Evolutionary conservation across 345 rosid genomes (phyloP).

Genomic region (Laguncularia racemosa): DNA sequence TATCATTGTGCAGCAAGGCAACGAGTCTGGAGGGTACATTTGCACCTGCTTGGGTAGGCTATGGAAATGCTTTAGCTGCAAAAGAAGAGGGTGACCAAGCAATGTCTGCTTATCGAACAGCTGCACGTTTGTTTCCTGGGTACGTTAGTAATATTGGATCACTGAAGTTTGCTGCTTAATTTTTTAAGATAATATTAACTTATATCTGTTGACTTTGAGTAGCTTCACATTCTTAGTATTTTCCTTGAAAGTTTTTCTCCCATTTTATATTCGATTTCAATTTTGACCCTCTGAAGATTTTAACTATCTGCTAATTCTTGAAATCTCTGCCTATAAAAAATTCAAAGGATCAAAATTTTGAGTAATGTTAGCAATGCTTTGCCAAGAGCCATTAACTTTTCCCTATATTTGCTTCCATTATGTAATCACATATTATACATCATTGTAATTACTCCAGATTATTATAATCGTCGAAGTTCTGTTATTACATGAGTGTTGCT

Average conservation of each 20-base stretch:
- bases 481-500: conserved; percentile 40
- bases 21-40: conserved; percentile 74
- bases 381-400: no score
- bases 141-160: conserved; percentile 17
- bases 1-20: conserved; percentile 62
- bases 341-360: no score
- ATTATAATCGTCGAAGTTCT: conserved; percentile 27
- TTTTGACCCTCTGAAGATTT: no score
- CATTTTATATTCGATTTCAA: no score
- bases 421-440: no score
- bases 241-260: no score
- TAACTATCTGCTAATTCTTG: no score
- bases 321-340: no score
- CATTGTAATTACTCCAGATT: conserved; percentile 6
- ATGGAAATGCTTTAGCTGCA: conserved; percentile 85
- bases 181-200: background rate
- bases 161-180: background rate
- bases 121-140: conserved; percentile 98
- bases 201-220: background rate
- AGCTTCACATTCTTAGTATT: no score
- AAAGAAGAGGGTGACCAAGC: conserved; percentile 97
- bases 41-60: conserved; percentile 92
- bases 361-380: no score
- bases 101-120: conserved; percentile 91
- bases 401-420: no score